phyloP scores from a whole-genome alignment of 2,329 filamentous ascomycete species.

The Arthroderma sp. region DNA sequence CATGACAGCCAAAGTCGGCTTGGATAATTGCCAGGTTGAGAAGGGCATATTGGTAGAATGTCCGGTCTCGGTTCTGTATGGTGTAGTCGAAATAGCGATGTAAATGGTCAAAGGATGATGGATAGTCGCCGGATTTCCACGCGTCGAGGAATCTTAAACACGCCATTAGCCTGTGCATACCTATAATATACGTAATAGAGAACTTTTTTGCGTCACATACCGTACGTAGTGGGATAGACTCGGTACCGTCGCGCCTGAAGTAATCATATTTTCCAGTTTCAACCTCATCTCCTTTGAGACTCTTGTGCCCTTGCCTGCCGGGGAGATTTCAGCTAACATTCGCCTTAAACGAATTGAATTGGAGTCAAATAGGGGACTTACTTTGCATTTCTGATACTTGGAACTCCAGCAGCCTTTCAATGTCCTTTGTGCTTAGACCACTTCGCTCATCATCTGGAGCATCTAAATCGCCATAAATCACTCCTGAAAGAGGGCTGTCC shows the following conservation, averaged over 20 bases:
- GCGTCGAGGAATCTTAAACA: conserved; percentile 65
- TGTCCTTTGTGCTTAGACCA: conserved; percentile 59
- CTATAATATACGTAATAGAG: background rate
- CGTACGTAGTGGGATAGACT: conserved; percentile 64
- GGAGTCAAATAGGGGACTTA: conserved; percentile 20
- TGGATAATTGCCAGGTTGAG: conserved; percentile 89
- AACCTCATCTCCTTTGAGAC: conserved; percentile 60
- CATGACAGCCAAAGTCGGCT: conserved; percentile 84
- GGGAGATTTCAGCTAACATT: too few species aligned
- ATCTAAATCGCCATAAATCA: conserved; percentile 38
- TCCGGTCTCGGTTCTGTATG: conserved; percentile 68
- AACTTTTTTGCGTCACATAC: conserved; percentile 26
- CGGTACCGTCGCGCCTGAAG: conserved; percentile 54
- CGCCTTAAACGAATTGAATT: background rate
- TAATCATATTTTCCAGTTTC: conserved; percentile 56
- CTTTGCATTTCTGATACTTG: conserved; percentile 81
- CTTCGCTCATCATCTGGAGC: conserved; percentile 27
- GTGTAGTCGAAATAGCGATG: conserved; percentile 97
- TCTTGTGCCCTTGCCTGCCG: conserved; percentile 57
- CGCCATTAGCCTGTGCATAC: conserved; percentile 2
- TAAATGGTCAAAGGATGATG: conserved; percentile 76
- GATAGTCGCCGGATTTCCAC: conserved; percentile 82
- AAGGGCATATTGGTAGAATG: conserved; percentile 87
- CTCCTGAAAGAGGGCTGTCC: conserved; percentile 34
- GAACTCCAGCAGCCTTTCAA: conserved; percentile 71